Conservation (phyloP, 345 rosid genomes). For the Camelina sativa region DNA sequence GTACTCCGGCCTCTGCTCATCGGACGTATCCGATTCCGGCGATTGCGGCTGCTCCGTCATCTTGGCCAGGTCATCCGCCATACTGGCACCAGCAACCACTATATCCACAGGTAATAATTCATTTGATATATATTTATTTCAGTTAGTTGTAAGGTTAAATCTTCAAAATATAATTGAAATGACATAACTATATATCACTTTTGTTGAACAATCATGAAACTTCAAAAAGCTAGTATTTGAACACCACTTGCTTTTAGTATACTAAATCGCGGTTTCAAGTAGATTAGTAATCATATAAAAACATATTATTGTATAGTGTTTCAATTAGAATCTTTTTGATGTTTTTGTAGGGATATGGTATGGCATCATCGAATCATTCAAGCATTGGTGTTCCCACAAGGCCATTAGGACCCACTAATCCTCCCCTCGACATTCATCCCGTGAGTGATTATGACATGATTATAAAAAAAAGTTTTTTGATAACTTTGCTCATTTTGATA, state of each 20-base stretch:
- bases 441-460: conserved; percentile 51
- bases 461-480: neutral
- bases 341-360: conserved; percentile 41
- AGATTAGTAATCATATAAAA: neutral
- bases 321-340: neutral
- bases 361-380: conserved; percentile 36
- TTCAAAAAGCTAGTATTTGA: neutral
- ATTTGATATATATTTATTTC: neutral
- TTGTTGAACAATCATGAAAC: neutral
- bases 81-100: conserved; percentile 67
- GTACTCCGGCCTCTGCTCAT: conserved; percentile 48
- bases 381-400: conserved; percentile 50
- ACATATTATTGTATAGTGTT: neutral
- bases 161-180: neutral
- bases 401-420: conserved; percentile 53
- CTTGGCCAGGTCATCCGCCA: conserved; percentile 53
- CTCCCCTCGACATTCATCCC: conserved; percentile 64
- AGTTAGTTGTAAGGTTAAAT: neutral
- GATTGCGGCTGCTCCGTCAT: conserved; percentile 48
- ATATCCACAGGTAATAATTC: conserved; percentile 41
- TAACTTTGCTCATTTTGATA: neutral
- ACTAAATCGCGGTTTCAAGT: neutral
- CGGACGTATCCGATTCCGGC: conserved; percentile 42
- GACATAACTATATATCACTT: neutral
- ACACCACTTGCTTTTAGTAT: neutral